phyloP scores from a whole-genome alignment of 129 eudicot genomes.

The Centrapalus pauciflorus region DNA sequence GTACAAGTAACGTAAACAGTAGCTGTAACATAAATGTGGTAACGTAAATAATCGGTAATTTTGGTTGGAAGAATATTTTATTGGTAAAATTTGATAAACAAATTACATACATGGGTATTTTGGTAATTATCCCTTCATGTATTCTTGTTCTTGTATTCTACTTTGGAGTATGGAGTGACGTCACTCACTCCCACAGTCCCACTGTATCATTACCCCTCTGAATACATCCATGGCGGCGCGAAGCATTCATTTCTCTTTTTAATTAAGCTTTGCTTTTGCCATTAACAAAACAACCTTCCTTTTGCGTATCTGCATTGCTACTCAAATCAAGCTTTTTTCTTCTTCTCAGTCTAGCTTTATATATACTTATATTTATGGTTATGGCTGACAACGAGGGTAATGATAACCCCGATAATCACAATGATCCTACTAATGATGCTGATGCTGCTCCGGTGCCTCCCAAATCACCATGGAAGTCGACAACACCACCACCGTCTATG shows the following conservation, averaged over 20 bases:
- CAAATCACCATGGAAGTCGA: conserved; percentile 65
- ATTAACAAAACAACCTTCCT: neutral
- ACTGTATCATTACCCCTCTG: neutral
- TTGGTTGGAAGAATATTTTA: too few species aligned
- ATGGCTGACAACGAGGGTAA: conserved; percentile 45
- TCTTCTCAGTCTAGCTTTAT: neutral
- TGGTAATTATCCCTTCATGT: too few species aligned
- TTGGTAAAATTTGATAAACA: too few species aligned
- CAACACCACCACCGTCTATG: conserved; percentile 16
- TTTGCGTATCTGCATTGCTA: neutral
- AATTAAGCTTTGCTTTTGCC: conserved; percentile 14
- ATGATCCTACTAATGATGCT: conserved; percentile 6
- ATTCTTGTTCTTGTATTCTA: too few species aligned
- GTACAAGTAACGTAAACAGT: too few species aligned
- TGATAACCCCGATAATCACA: conserved; percentile 22
- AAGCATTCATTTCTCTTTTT: neutral
- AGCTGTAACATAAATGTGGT: too few species aligned
- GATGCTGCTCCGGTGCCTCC: conserved; percentile 18
- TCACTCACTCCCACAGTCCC: conserved; percentile 1
- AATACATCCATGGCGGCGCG: conserved; percentile 10
- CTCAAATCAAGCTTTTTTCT: neutral
- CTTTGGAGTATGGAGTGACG: too few species aligned
- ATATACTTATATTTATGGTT: conserved; percentile 15
- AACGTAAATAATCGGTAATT: too few species aligned
- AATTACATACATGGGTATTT: too few species aligned